Evolutionary conservation across 2,329 filamentous ascomycete species (phyloP).

Genomic region (Bipolaris cookei): DNA sequence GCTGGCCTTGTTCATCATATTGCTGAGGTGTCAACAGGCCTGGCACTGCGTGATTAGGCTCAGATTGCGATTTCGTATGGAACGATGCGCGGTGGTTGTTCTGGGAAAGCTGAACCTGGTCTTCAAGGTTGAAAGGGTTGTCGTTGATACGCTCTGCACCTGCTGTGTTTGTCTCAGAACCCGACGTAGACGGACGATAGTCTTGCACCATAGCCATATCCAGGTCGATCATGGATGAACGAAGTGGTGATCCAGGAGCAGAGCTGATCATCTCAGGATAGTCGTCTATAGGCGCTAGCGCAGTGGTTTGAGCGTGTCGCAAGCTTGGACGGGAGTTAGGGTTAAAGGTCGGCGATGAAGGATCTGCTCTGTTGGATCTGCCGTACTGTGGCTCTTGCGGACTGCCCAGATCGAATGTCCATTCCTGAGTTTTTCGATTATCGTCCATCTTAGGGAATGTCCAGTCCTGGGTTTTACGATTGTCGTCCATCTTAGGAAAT

Average conservation of each 20-base stretch:
- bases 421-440: conserved; percentile 44
- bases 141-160: conserved; percentile 52
- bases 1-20: conserved; percentile 45
- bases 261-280: conserved; percentile 44
- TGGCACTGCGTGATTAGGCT: conserved; percentile 48
- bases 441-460: conserved; percentile 37
- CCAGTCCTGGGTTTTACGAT: conserved; percentile 46
- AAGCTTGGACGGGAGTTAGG: conserved; percentile 50
- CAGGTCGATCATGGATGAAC: conserved; percentile 55
- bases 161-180: conserved; percentile 46
- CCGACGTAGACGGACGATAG: conserved; percentile 54
- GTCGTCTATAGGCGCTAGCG: conserved; percentile 48
- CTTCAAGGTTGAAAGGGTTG: conserved; percentile 59
- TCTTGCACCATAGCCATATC: conserved; percentile 50
- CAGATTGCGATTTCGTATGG: conserved; percentile 51
- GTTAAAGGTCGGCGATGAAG: conserved; percentile 39
- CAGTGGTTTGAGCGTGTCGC: conserved; percentile 52
- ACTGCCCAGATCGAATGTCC: conserved; percentile 44
- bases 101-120: conserved; percentile 49
- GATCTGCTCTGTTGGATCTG: conserved; percentile 1
- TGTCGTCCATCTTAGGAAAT: conserved; percentile 32
- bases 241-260: conserved; percentile 43
- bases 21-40: conserved; percentile 47
- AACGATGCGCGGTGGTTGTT: conserved; percentile 49
- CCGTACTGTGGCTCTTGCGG: conserved; percentile 25